A percentile compares a stretch with the other conserved stretches of the same genome.
Conservation (phyloP, 2,329 filamentous ascomycete species). For the Aspergillus calidoustus region DNA sequence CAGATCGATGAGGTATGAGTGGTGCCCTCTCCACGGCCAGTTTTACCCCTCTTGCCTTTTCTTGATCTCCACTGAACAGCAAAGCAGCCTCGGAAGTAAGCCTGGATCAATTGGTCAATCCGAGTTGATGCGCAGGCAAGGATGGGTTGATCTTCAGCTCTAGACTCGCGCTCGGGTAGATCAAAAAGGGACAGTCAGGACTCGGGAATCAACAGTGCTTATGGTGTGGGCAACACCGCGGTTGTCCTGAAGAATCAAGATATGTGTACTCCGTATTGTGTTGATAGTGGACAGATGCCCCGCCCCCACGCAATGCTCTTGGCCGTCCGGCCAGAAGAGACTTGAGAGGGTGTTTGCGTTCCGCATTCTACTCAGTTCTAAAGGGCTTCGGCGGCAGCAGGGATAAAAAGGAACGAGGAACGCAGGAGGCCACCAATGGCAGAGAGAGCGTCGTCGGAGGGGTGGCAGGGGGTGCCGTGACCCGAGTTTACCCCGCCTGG, state of each 20-base stretch:
- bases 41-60: slow-evolving; percentile 2
- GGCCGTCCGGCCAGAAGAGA: neutral
- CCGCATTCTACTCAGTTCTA: neutral
- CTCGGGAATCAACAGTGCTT: neutral
- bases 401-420: slow-evolving; percentile 5
- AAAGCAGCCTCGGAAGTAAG: slow-evolving; percentile 7
- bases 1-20: neutral
- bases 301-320: slow-evolving; percentile 9
- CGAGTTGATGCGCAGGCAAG: neutral
- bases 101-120: neutral
- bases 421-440: slow-evolving; percentile 3
- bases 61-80: slow-evolving; percentile 3
- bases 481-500: slow-evolving; percentile 18
- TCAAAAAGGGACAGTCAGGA: neutral
- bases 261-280: too few relatives aligned
- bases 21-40: neutral
- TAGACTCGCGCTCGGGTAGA: neutral
- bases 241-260: neutral
- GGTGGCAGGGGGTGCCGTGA: slow-evolving; percentile 7
- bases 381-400: slow-evolving; percentile 8
- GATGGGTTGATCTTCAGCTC: slow-evolving; percentile 1
- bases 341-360: neutral
- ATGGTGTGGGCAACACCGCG: too few relatives aligned
- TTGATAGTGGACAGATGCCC: neutral
- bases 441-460: slow-evolving; percentile 9